phyloP scores from a whole-genome alignment of 441 rosid species.

The Gossypium trilobum region DNA sequence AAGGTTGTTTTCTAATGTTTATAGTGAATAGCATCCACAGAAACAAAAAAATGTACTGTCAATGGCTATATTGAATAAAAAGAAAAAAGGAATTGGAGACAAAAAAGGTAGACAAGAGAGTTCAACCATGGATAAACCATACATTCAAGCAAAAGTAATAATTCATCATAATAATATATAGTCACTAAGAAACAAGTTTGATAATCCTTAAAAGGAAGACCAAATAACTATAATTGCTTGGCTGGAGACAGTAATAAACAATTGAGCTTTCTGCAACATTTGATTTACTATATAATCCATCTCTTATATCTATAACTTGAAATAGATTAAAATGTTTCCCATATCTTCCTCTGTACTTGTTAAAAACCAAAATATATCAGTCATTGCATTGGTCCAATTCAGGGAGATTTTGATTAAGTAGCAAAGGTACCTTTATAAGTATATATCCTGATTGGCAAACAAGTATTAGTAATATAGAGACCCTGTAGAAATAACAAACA shows the following conservation, averaged over 20 bases:
- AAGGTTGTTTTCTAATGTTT: too few species aligned
- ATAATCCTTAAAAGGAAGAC: constrained; percentile 4
- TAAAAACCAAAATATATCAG: neutral
- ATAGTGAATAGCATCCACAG: too few species aligned
- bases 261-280: constrained; percentile 19
- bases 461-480: constrained; percentile 43
- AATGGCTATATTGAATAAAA: neutral
- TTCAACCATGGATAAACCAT: neutral
- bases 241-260: constrained; percentile 22
- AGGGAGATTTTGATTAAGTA: too few species aligned
- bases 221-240: constrained; percentile 4
- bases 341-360: constrained; percentile 28
- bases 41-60: too few species aligned
- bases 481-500: constrained; percentile 26
- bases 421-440: constrained; percentile 22
- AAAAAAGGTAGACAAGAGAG: neutral
- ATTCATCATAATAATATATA: neutral
- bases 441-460: constrained; percentile 8
- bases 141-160: neutral
- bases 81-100: too few species aligned
- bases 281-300: neutral
- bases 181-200: constrained; percentile 5
- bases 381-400: neutral
- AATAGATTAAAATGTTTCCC: constrained; percentile 18
- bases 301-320: constrained; percentile 6